A percentile compares a stretch with the other conserved stretches of the same genome.
These are phyloP conservation scores for Cadophora sp. DNA, from an alignment of 2,329 filamentous ascomycete genomes.

Conservation along the genomic window DNA sequence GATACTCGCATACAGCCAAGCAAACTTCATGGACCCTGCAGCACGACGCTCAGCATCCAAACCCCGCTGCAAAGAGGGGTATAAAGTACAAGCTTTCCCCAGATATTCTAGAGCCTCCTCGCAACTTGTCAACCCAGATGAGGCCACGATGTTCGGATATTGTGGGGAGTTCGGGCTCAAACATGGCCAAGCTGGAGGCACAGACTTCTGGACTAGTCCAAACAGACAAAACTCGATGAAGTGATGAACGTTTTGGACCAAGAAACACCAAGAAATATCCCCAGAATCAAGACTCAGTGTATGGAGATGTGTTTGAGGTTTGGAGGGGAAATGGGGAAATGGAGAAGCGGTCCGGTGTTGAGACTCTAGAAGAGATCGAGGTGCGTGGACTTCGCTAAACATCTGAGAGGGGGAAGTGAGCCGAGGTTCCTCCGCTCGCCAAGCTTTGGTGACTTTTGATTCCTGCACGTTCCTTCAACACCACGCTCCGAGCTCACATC, in stretches of 20 bases:
- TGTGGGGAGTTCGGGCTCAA: neutral
- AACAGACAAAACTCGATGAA: neutral
- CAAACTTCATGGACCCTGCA: neutral
- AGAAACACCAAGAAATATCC: slow-evolving; percentile 9
- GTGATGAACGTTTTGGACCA: neutral
- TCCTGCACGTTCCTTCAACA: neutral
- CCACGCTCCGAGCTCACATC: neutral
- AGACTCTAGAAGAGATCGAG: neutral
- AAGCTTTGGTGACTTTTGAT: neutral
- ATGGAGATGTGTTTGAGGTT: neutral
- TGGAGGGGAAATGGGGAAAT: neutral
- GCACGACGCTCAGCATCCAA: neutral
- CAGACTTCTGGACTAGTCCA: slow-evolving; percentile 1
- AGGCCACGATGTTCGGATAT: neutral
- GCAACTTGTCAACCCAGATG: neutral
- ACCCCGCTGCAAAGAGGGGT: neutral
- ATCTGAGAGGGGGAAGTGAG: neutral
- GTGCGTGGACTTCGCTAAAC: neutral
- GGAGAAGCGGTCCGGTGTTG: neutral
- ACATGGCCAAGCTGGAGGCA: neutral
- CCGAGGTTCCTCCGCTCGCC: slow-evolving; percentile 7
- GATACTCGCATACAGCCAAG: slow-evolving; percentile 6
- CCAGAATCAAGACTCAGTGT: neutral
- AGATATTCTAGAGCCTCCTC: neutral
- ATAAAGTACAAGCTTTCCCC: slow-evolving; percentile 5